Evolutionary conservation across 192 early-diverging fungal genomes (phyloP), one percentile per base, ranked within the genome.

Genomic region (Umbelopsis sp.): DNA sequence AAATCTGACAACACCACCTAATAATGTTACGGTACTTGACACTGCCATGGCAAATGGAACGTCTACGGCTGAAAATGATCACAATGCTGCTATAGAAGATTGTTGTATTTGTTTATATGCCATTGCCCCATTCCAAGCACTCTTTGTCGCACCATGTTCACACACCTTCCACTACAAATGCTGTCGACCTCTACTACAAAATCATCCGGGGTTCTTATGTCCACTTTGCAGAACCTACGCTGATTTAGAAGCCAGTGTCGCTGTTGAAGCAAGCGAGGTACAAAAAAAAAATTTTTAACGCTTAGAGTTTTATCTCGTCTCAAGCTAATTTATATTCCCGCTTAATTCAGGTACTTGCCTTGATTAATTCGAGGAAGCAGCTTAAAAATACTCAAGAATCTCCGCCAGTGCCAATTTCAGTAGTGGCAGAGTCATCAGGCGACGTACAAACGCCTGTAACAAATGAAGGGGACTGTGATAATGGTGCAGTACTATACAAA

Each of bases 111-210:
- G 95, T 80, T 84, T 96, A 75, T 92, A 88, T 79, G 83, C 89
- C 66, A 94, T 97, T 76, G 86, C 87, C 6, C 92, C 94, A 36
- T 92, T 88, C 83, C 95, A 97, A 81, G 90, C 94, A 21, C 87
- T 97, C 73, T 97, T 97, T 80, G 84, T 96, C 38, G 94, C 94
- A 1, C 95, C 95, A 8, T 97, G 95, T 79, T 95, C 92, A 24
- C 95, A 97, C 69, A 92, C 91, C 71, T 97, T 93, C 85, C 95
- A 97, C 74, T 97, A 92, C 83, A 91, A 90, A 74, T 93, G 92
- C 82, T 86, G 89, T 73, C 88, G 87, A 74, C 89, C 91, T 16
- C 75, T 94, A 17, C 82, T 94, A 65, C 81, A 83, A 31, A 85
- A 85, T 45, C 85, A 84, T 70, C 83, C 86, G 3, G 83, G 85